Percentiles rank a stretch among this genome's conserved stretches.
Evolutionary conservation across 2,329 filamentous ascomycete genomes (phyloP).

Genomic region (Aphanocladium album): DNA sequence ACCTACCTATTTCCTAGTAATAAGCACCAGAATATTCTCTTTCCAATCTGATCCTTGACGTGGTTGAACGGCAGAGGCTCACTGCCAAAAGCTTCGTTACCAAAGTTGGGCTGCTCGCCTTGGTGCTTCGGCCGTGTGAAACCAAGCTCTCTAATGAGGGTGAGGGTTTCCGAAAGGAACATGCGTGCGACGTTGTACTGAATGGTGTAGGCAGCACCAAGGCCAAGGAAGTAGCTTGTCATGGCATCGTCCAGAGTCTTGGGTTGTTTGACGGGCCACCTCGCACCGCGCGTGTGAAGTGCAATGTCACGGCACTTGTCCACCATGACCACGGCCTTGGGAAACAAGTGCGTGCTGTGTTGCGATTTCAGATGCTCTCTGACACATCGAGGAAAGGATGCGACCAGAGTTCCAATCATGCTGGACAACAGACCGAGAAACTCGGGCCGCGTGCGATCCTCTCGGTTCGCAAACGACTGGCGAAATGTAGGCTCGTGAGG

Average conservation of each 20-base stretch:
- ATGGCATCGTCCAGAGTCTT: constrained; percentile 53
- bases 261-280: constrained; percentile 41
- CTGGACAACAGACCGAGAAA: constrained; percentile 68
- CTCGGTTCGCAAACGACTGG: constrained; percentile 59
- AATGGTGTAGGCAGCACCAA: constrained; percentile 63
- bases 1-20: constrained; percentile 65
- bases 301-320: constrained; percentile 67
- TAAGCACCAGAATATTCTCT: constrained; percentile 80
- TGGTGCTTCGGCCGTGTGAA: constrained; percentile 52
- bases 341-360: constrained; percentile 59
- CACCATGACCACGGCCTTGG: constrained; percentile 64
- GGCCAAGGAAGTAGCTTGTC: constrained; percentile 70
- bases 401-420: constrained; percentile 69
- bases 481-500: constrained; percentile 76
- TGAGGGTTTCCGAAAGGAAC: constrained; percentile 68
- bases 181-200: constrained; percentile 62
- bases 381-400: constrained; percentile 70
- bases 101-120: constrained; percentile 35
- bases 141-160: constrained; percentile 62
- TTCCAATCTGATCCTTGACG: constrained; percentile 67
- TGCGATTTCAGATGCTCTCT: constrained; percentile 63
- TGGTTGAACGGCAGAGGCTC: constrained; percentile 55
- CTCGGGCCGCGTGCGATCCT: constrained; percentile 60
- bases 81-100: constrained; percentile 32
- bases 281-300: constrained; percentile 58